These are phyloP conservation scores for Mucor mucedo DNA, from an alignment of 371 early-diverging fungal species.

Conservation along the genomic window DNA sequence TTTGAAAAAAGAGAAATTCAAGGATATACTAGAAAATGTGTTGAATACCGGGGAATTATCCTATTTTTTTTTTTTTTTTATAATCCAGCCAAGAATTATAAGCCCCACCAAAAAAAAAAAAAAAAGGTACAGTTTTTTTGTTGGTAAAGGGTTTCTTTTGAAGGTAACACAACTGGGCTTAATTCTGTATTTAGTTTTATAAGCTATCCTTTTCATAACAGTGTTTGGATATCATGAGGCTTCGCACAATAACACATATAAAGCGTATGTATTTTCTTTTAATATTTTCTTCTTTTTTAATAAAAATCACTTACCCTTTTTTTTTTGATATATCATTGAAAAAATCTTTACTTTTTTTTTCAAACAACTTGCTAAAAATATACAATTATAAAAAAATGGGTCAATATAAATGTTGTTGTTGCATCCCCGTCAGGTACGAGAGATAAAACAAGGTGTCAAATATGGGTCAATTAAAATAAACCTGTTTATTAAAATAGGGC, in stretches of 20 bases:
- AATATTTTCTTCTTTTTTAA: slow-evolving; percentile 1
- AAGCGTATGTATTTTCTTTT: background rate
- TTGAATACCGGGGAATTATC: too few relatives aligned
- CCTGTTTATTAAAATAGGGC: slow-evolving; percentile 18
- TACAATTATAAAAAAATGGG: slow-evolving; percentile 28
- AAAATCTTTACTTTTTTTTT: background rate
- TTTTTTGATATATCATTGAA: background rate
- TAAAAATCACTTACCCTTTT: background rate
- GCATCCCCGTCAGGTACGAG: slow-evolving; percentile 33
- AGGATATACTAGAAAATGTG: too few relatives aligned
- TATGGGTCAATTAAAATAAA: background rate
- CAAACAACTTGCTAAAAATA: background rate
- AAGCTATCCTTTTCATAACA: background rate
- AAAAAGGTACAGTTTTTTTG: slow-evolving; percentile 1
- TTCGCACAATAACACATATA: slow-evolving; percentile 22
- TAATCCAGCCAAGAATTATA: background rate
- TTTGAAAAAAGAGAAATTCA: too few relatives aligned
- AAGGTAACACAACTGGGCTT: slow-evolving; percentile 16
- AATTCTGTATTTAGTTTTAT: background rate
- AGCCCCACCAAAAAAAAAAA: background rate
- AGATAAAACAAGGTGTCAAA: background rate
- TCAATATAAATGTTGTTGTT: slow-evolving; percentile 32
- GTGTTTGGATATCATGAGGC: slow-evolving; percentile 23
- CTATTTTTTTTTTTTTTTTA: too few relatives aligned
- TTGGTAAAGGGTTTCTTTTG: too few relatives aligned